Conservation (phyloP, 768 basidiomycete genomes). For the Neoboletus brunneissimus region DNA sequence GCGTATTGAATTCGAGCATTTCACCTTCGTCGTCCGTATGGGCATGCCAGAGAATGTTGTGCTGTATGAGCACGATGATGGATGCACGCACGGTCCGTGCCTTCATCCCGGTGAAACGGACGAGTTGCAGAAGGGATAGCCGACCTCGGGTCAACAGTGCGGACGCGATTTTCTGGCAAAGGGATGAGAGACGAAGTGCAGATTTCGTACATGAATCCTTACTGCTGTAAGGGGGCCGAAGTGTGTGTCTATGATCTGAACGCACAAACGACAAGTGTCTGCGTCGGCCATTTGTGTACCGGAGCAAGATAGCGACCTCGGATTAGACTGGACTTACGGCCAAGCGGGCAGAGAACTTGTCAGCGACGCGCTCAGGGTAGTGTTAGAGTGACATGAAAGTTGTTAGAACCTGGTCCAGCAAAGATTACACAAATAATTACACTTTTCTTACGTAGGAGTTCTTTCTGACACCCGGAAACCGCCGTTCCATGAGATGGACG, state of each 20-base stretch:
- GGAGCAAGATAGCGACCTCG: not conserved
- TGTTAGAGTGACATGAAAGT: constrained; percentile 15
- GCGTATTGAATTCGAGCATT: constrained; percentile 76
- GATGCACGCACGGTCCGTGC: constrained; percentile 66
- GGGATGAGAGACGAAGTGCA: not conserved
- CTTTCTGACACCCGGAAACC: constrained; percentile 1
- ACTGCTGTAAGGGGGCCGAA: constrained; percentile 69
- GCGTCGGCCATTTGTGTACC: constrained; percentile 54
- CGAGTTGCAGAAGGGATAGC: constrained; percentile 64
- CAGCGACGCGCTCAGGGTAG: not conserved
- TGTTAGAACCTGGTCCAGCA: not conserved
- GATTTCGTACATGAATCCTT: constrained; percentile 23
- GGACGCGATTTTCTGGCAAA: constrained; percentile 63
- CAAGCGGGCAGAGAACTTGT: not conserved
- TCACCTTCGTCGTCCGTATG: constrained; percentile 68
- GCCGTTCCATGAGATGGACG: not conserved
- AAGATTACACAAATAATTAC: constrained; percentile 2
- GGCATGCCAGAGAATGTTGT: constrained; percentile 88
- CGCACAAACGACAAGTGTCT: constrained; percentile 58
- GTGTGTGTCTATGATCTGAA: constrained; percentile 59
- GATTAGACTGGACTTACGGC: not conserved
- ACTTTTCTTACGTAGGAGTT: not conserved
- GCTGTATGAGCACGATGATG: constrained; percentile 80
- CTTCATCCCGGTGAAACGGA: constrained; percentile 66
- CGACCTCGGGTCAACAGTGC: constrained; percentile 80